Conservation (phyloP, 805 yeast species). For the Ogataea polymorpha region DNA sequence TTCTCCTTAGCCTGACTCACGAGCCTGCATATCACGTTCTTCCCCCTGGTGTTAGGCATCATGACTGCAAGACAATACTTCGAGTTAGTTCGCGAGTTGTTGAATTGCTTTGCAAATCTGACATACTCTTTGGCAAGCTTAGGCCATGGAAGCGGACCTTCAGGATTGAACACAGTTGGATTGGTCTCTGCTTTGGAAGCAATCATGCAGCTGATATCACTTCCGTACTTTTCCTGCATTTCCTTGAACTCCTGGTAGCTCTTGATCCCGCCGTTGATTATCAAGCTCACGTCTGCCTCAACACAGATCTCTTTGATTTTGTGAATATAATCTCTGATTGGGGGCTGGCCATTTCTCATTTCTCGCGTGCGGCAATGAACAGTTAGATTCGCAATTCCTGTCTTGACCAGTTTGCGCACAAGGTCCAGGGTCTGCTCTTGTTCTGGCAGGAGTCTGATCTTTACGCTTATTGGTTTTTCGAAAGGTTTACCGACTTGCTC, state of each 20-base stretch:
- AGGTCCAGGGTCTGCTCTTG: conserved; percentile 58
- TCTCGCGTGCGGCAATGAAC: conserved; percentile 86
- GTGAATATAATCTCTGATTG: conserved; percentile 66
- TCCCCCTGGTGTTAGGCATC: conserved; percentile 47
- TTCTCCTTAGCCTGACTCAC: conserved; percentile 55
- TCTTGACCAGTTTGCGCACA: conserved; percentile 54
- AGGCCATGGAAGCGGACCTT: conserved; percentile 51
- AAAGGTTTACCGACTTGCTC: conserved; percentile 75
- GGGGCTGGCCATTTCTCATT: conserved; percentile 86
- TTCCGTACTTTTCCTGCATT: conserved; percentile 51
- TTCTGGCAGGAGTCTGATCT: conserved; percentile 74
- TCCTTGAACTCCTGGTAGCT: conserved; percentile 50
- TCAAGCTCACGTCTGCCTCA: conserved; percentile 61
- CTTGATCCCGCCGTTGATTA: conserved; percentile 76
- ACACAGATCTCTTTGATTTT: conserved; percentile 61
- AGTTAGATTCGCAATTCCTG: conserved; percentile 85
- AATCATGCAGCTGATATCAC: conserved; percentile 85
- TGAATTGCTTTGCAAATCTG: conserved; percentile 48
- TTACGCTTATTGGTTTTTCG: conserved; percentile 82
- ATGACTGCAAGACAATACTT: conserved; percentile 78
- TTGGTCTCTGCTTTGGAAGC: conserved; percentile 88
- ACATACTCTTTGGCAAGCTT: conserved; percentile 54
- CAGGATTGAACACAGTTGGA: conserved; percentile 65
- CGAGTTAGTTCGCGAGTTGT: conserved; percentile 67
- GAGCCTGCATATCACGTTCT: conserved; percentile 47